Conservation (phyloP, 768 basidiomycete genomes). For the Phaeotremella fagi region DNA sequence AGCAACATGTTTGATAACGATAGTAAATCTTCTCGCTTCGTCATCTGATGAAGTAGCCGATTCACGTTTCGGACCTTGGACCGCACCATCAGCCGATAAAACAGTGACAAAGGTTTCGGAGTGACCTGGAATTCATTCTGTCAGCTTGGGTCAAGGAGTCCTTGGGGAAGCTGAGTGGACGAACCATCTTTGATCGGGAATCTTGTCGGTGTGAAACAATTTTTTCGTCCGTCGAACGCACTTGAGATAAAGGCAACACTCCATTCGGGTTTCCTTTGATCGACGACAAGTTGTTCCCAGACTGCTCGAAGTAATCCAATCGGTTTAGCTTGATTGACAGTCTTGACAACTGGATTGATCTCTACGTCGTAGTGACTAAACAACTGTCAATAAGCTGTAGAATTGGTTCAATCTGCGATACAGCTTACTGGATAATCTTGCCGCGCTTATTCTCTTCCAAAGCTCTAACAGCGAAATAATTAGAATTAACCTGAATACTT, state of each 20-base stretch:
- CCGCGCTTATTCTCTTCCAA: constrained; percentile 11
- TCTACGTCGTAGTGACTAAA: constrained; percentile 47
- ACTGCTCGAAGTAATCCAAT: constrained; percentile 34
- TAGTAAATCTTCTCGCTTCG: constrained; percentile 35
- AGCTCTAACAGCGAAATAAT: constrained; percentile 31
- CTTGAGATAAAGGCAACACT: constrained; percentile 16
- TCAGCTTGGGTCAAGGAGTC: not conserved
- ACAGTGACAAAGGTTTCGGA: constrained; percentile 23
- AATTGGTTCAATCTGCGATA: no score
- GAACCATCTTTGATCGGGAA: constrained; percentile 19
- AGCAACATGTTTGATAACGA: constrained; percentile 41
- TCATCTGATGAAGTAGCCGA: constrained; percentile 31
- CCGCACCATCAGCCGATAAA: constrained; percentile 28
- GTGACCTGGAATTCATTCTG: constrained; percentile 9
- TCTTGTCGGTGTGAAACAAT: constrained; percentile 38
- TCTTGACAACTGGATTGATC: constrained; percentile 38
- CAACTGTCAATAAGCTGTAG: no score
- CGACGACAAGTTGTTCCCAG: constrained; percentile 34
- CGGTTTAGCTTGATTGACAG: constrained; percentile 36
- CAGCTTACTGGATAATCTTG: constrained; percentile 34
- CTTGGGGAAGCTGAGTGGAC: not conserved
- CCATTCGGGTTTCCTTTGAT: constrained; percentile 20
- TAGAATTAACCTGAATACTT: constrained; percentile 21
- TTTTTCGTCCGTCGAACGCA: constrained; percentile 40
- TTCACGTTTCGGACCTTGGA: constrained; percentile 12